A percentile compares a stretch with the other conserved stretches of the same genome.
Evolutionary conservation across 78 protist genomes (phyloP).

Genomic region (Bodo saltans): DNA sequence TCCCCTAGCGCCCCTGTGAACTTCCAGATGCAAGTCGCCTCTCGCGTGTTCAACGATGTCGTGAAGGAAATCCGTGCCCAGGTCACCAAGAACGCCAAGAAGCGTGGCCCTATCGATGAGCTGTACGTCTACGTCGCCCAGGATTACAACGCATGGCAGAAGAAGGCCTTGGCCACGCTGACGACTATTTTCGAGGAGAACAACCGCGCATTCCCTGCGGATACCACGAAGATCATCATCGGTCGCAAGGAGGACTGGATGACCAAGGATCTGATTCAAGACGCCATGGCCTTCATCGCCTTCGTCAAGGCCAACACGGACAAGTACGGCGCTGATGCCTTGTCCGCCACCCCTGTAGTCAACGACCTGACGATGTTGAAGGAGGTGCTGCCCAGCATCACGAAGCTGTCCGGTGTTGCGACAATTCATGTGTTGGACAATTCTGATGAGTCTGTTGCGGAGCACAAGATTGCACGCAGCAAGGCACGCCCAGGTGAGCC

Average conservation of each 20-base stretch:
- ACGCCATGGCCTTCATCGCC: slow-evolving; percentile 4
- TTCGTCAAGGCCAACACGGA: not conserved
- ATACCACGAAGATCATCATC: not conserved
- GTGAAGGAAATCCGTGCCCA: not conserved
- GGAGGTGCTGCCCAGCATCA: not conserved
- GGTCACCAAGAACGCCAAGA: slow-evolving; percentile 5
- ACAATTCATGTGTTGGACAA: not conserved
- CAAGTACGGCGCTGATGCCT: slow-evolving; percentile 12
- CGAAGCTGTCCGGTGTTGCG: not conserved
- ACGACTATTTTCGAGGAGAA: not conserved
- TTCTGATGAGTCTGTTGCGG: not conserved
- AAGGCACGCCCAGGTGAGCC: not conserved
- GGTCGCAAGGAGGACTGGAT: not conserved
- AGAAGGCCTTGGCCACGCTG: not conserved
- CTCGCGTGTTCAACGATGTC: not conserved
- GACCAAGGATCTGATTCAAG: not conserved
- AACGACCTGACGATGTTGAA: not conserved
- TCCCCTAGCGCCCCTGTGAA: not conserved
- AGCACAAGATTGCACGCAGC: not conserved
- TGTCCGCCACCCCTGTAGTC: not conserved
- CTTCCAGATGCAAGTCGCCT: not conserved
- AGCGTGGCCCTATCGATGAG: not conserved
- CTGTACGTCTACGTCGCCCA: slow-evolving; percentile 5
- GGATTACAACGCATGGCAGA: slow-evolving; percentile 4
- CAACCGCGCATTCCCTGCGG: not conserved